Evolutionary conservation across 179 eudicot species (phyloP).

Genomic region (Camellia oleifera): DNA sequence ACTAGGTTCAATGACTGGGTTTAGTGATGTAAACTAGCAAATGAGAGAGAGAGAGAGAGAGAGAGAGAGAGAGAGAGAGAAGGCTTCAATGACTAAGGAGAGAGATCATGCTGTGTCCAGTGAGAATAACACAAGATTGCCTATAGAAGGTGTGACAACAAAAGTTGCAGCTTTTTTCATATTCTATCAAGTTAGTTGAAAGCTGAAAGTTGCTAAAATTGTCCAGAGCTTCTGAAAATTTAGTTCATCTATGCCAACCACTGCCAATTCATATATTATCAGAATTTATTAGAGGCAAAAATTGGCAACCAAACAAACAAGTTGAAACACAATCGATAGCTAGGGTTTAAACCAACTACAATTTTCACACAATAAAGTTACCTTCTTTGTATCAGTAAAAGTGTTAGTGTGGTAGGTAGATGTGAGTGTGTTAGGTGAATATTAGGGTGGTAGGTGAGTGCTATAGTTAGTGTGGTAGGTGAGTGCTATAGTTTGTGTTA

Average conservation of each 20-base stretch:
- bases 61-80: no score
- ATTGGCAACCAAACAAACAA: not conserved
- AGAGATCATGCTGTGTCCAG: no score
- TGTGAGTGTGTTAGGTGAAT: no score
- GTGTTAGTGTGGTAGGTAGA: not conserved
- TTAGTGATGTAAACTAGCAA: no score
- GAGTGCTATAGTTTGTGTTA: no score
- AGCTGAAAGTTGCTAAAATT: not conserved
- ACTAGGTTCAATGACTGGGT: no score
- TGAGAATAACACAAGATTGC: not conserved
- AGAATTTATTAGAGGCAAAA: constrained; percentile 1
- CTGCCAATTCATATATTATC: not conserved
- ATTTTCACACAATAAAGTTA: not conserved
- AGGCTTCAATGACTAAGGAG: no score
- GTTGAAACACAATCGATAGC: not conserved
- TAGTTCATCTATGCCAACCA: not conserved
- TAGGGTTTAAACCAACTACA: constrained; percentile 10
- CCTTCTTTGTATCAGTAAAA: not conserved
- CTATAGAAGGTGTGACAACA: not conserved
- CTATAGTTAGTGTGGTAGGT: no score
- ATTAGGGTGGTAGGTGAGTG: no score
- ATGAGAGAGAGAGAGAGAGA: no score
- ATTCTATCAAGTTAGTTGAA: not conserved
- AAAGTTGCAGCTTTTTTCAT: constrained; percentile 3
- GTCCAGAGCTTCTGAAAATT: not conserved